Conservation (phyloP, 2,329 filamentous ascomycete species). For the Celoporthe dispersa region DNA sequence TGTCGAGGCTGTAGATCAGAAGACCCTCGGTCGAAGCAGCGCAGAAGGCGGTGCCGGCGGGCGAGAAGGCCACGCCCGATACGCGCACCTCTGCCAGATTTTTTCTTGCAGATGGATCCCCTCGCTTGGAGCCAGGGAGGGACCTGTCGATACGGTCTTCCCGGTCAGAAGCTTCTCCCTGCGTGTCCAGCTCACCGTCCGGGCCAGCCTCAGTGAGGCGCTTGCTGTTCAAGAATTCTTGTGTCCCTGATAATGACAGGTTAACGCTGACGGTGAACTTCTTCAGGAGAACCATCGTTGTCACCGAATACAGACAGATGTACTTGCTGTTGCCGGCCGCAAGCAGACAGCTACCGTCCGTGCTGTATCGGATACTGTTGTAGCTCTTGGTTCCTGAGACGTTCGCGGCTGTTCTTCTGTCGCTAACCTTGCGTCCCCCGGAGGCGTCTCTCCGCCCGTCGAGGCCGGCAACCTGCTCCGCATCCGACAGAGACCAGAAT, state of each 20-base stretch:
- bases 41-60: conserved; percentile 88
- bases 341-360: conserved; percentile 87
- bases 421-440: conserved; percentile 84
- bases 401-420: conserved; percentile 90
- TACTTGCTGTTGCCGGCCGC: conserved; percentile 98
- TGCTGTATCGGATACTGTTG: conserved; percentile 85
- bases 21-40: conserved; percentile 94
- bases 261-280: conserved; percentile 97
- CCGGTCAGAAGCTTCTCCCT: conserved; percentile 85
- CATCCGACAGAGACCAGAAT: conserved; percentile 92
- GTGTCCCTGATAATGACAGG: conserved; percentile 91
- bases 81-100: conserved; percentile 83
- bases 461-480: conserved; percentile 81
- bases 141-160: conserved; percentile 81
- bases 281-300: conserved; percentile 87
- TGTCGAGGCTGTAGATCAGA: conserved; percentile 90
- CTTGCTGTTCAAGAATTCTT: conserved; percentile 95
- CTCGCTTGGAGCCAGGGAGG: conserved; percentile 84
- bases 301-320: conserved; percentile 95
- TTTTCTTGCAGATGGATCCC: conserved; percentile 80
- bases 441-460: conserved; percentile 93
- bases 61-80: conserved; percentile 82
- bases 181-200: conserved; percentile 80
- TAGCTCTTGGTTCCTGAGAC: conserved; percentile 89
- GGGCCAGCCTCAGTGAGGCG: conserved; percentile 90